Conservation (phyloP, 257 asterid genomes). For the Craterostigma plantagineum region DNA sequence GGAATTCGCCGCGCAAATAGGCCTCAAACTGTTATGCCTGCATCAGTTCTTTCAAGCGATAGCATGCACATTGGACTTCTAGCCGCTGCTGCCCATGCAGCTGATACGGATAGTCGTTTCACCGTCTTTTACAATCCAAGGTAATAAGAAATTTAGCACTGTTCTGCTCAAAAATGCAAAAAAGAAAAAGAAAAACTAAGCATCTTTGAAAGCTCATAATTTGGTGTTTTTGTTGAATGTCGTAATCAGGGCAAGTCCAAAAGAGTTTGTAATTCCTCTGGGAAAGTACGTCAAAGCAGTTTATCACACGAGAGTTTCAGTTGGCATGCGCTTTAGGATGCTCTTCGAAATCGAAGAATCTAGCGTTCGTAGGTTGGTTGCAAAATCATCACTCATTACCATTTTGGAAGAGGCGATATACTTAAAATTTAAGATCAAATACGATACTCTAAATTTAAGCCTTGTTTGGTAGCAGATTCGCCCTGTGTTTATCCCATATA, state of each 20-base stretch:
- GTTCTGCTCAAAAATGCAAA: neutral
- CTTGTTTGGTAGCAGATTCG: no score
- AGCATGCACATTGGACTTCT: slow-evolving; percentile 98
- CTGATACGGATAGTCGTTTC: slow-evolving; percentile 79
- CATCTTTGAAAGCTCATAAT: no score
- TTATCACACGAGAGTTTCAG: slow-evolving; percentile 74
- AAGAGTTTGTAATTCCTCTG: slow-evolving; percentile 77
- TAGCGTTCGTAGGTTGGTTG: slow-evolving; percentile 60
- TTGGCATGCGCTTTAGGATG: slow-evolving; percentile 94
- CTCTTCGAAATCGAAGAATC: slow-evolving; percentile 90
- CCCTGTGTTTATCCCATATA: no score
- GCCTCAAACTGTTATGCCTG: slow-evolving; percentile 83
- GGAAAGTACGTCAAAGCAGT: slow-evolving; percentile 77
- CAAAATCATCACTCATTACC: neutral
- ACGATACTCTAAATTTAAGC: no score
- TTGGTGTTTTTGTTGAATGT: no score
- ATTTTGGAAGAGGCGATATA: no score
- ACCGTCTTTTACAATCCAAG: slow-evolving; percentile 79
- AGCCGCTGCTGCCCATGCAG: slow-evolving; percentile 97
- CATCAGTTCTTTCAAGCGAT: slow-evolving; percentile 82
- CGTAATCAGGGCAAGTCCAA: slow-evolving; percentile 79
- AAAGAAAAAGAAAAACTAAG: neutral
- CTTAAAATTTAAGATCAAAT: no score
- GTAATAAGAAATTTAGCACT: slow-evolving; percentile 11
- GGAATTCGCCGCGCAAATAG: slow-evolving; percentile 85